These are phyloP conservation scores for Pilasporangium apinafurcum DNA, from an alignment of 352 stramenopile species.

Conservation along the genomic window DNA sequence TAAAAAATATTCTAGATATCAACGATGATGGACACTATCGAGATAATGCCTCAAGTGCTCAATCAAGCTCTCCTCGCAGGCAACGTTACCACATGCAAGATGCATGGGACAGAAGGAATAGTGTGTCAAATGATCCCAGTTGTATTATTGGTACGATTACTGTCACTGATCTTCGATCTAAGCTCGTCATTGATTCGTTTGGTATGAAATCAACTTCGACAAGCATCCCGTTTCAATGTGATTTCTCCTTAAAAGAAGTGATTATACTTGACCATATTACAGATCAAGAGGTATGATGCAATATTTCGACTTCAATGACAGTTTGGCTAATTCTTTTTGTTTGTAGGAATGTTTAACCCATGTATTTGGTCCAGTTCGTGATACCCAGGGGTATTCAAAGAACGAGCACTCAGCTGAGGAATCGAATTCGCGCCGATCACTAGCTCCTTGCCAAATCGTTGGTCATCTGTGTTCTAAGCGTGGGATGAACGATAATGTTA, in stretches of 20 bases:
- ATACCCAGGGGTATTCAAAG: background rate
- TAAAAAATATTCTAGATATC: constrained; percentile 24
- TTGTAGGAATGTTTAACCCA: constrained; percentile 10
- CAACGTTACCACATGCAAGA: constrained; percentile 12
- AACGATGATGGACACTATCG: constrained; percentile 8
- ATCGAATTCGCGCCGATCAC: too few relatives aligned
- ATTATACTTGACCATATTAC: constrained; percentile 40
- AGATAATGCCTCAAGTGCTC: constrained; percentile 2
- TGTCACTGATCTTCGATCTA: constrained; percentile 15
- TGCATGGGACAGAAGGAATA: constrained; percentile 4
- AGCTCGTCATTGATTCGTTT: constrained; percentile 9
- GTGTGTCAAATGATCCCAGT: constrained; percentile 1
- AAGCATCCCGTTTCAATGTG: constrained; percentile 16
- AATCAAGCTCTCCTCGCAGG: constrained; percentile 10
- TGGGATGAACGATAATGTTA: too few relatives aligned
- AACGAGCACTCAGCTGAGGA: background rate
- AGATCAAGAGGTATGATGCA: constrained; percentile 27
- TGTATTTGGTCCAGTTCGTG: constrained; percentile 8
- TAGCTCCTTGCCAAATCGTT: constrained; percentile 3
- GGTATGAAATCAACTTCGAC: background rate
- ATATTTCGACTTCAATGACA: constrained; percentile 1
- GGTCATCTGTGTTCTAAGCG: background rate
- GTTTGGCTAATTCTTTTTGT: too few relatives aligned
- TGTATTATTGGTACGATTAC: constrained; percentile 26
- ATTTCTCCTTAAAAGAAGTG: constrained; percentile 35